Evolutionary conservation across 2,329 filamentous ascomycete species (phyloP), one percentile per base, ranked within the genome.

Genomic region (Cryphonectria radicalis): DNA sequence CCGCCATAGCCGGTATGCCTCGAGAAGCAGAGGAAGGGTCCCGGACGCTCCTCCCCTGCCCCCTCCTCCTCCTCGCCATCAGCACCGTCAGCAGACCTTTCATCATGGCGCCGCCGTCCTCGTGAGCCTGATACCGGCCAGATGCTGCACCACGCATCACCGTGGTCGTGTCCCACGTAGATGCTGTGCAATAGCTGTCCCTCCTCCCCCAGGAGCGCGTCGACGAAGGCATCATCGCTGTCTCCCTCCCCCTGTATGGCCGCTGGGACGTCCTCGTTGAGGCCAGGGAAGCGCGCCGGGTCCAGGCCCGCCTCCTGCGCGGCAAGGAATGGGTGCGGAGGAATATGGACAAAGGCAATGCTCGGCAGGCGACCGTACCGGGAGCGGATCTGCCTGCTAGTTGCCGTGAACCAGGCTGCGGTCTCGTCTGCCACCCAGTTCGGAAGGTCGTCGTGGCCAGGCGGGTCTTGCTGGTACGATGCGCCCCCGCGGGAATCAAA

Each of bases 401-500:
- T 80, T 28, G 76, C 67, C 6, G 76, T 75, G 75, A 86, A 87
- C 85, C 85, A 87, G 1, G 78, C 72, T 0, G 84, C 84, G 14
- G 85, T 84, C 11, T 77, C 78, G 6, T 72, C 67, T 66, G 85
- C 81, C 3, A 87, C 84, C 85, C 85, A 87, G 70, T 82, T 80
- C 0, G 82, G 82, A 46, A 82, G 80, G 0, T 77, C 78, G 25
- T 81, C 75, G n/a, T 76, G 75, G 19, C 79, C 76, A 8, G 74
- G 69, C 19, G 77, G 68, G 62, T 74, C 75, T 73, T 80, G 75
- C 71, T 85, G 84, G 75, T 85, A 88, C 65, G 83, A 81, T 67
- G 82, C 82, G 10, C 90, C 90, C 50, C 90, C 90, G 22, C 87
- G 84, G 69, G 84, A 88, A 76, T 93, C 92, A 75, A 94, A 93